These are phyloP conservation scores for Microbotryomycetes sp. DNA, from an alignment of 1,284 basidiomycete species.

Conservation along the genomic window DNA sequence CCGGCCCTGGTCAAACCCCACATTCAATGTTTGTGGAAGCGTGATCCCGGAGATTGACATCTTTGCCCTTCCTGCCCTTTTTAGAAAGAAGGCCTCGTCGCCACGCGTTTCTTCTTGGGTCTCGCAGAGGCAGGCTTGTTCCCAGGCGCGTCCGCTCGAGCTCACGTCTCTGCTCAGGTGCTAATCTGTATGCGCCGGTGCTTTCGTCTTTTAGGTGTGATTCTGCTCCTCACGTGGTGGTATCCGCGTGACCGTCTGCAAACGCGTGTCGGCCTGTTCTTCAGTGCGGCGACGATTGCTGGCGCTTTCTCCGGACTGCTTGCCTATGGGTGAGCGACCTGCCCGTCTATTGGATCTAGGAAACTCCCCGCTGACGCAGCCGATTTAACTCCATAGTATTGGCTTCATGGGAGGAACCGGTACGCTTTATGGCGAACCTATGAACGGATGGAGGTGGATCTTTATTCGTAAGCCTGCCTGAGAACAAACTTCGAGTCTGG, in stretches of 20 bases:
- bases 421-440: constrained; percentile 33
- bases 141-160: neutral
- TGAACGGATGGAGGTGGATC: constrained; percentile 43
- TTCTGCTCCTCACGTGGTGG: neutral
- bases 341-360: neutral
- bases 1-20: neutral
- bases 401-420: constrained; percentile 45
- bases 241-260: neutral
- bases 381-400: constrained; percentile 38
- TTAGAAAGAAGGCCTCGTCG: neutral
- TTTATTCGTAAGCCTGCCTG: constrained; percentile 4
- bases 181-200: neutral
- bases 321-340: neutral
- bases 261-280: neutral
- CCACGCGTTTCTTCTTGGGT: neutral
- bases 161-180: neutral
- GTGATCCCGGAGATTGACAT: too few relatives aligned
- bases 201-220: neutral
- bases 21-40: too few relatives aligned
- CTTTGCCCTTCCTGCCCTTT: neutral
- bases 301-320: neutral
- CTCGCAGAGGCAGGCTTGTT: neutral
- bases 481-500: too few relatives aligned
- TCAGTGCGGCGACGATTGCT: neutral
- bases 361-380: too few relatives aligned